Evolutionary conservation across 176 grass and related monocot genomes (phyloP).

Genomic region (Otatea glauca): DNA sequence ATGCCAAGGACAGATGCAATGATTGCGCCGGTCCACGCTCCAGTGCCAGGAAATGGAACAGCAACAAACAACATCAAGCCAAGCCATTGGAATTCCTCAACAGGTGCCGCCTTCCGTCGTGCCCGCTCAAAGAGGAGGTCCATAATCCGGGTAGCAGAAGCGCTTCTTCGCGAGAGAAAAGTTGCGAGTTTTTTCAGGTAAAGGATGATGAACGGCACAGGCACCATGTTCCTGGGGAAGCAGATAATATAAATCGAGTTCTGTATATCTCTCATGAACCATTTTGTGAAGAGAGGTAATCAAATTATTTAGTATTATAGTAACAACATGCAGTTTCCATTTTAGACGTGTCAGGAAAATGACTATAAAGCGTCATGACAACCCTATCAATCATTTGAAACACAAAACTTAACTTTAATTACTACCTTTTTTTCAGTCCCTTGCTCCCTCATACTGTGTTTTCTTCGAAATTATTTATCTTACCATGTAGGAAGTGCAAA

Average conservation of each 20-base stretch:
- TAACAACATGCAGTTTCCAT: neutral
- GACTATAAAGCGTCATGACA: neutral
- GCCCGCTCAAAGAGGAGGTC: slow-evolving; percentile 85
- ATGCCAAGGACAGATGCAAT: slow-evolving; percentile 83
- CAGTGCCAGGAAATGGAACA: slow-evolving; percentile 85
- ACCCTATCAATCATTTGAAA: neutral
- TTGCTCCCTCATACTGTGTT: neutral
- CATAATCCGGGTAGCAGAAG: slow-evolving; percentile 58
- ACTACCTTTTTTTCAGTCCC: neutral
- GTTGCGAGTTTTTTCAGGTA: slow-evolving; percentile 77
- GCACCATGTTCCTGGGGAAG: slow-evolving; percentile 89
- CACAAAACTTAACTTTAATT: neutral
- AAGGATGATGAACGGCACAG: slow-evolving; percentile 85
- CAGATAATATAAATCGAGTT: neutral
- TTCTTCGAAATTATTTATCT: neutral
- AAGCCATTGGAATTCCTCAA: slow-evolving; percentile 91
- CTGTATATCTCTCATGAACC: neutral
- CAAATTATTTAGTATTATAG: neutral
- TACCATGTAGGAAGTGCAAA: neutral
- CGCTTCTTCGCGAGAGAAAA: slow-evolving; percentile 70
- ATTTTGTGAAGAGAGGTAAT: neutral
- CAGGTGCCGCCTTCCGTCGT: slow-evolving; percentile 73
- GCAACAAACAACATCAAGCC: slow-evolving; percentile 96
- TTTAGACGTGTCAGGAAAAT: neutral
- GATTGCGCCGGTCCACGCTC: slow-evolving; percentile 85